phyloP scores from a whole-genome alignment of 2,329 filamentous ascomycete species.

The Alternaria triticimaculans region DNA sequence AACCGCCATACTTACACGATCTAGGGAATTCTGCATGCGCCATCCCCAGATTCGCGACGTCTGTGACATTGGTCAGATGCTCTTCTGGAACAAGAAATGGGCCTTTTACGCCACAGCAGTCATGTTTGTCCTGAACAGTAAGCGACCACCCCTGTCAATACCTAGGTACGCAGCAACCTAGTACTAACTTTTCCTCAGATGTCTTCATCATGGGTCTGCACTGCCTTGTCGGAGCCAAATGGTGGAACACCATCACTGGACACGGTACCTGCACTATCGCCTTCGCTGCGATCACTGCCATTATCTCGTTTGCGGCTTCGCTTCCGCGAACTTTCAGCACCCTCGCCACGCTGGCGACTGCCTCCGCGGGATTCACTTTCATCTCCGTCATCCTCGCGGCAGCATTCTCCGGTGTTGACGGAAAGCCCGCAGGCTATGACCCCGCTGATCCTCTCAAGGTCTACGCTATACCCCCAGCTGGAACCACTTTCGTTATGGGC shows the following conservation, averaged over 20 bases:
- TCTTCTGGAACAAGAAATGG: slow-evolving; percentile 85
- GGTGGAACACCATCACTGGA: slow-evolving; percentile 85
- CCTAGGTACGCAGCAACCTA: neutral
- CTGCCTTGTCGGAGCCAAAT: slow-evolving; percentile 83
- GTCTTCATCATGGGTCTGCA: slow-evolving; percentile 66
- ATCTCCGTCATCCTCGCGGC: slow-evolving; percentile 84
- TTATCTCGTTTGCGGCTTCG: slow-evolving; percentile 79
- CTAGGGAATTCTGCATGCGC: slow-evolving; percentile 85
- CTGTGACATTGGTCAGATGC: slow-evolving; percentile 93
- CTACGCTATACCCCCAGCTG: slow-evolving; percentile 68
- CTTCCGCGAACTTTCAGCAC: slow-evolving; percentile 85
- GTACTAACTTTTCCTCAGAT: slow-evolving; percentile 6
- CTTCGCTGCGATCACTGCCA: slow-evolving; percentile 75
- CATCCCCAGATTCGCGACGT: slow-evolving; percentile 92
- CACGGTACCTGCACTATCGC: slow-evolving; percentile 77
- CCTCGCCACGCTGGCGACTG: slow-evolving; percentile 78
- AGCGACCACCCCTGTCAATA: slow-evolving; percentile 59
- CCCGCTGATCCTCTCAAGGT: slow-evolving; percentile 67
- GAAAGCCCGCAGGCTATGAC: slow-evolving; percentile 71
- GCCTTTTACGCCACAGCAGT: slow-evolving; percentile 72
- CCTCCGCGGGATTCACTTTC: slow-evolving; percentile 87
- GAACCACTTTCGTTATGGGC: slow-evolving; percentile 80
- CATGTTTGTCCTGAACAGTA: slow-evolving; percentile 95
- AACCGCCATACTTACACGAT: slow-evolving; percentile 11
- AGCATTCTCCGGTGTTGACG: slow-evolving; percentile 79